Evolutionary conservation across 768 basidiomycete species (phyloP).

Genomic region (Tricholoma matsutake): DNA sequence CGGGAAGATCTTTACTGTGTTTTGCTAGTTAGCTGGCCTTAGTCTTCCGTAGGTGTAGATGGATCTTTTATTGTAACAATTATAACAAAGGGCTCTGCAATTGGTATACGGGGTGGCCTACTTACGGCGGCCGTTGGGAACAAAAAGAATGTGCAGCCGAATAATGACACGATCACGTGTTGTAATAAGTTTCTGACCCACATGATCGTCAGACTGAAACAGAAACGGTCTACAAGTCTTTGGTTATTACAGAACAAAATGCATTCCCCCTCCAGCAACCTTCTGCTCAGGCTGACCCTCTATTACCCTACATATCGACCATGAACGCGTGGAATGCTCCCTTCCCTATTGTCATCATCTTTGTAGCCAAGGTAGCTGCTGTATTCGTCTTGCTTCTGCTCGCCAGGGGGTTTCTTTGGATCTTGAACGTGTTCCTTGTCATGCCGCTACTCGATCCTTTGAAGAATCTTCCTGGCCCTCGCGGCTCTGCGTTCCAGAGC

Average conservation of each 20-base stretch:
- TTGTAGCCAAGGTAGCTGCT: constrained; percentile 23
- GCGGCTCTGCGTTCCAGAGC: constrained; percentile 37
- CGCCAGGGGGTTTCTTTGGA: constrained; percentile 35
- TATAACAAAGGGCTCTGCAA: no score
- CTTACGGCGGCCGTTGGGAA: no score
- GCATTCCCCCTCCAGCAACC: background rate
- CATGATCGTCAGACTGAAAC: background rate
- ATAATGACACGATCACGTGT: no score
- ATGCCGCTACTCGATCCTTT: constrained; percentile 48
- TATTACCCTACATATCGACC: background rate
- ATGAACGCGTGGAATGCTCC: background rate
- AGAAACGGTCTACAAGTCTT: no score
- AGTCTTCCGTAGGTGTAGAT: no score
- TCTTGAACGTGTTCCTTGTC: constrained; percentile 42
- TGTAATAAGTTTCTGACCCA: no score
- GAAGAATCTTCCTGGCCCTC: constrained; percentile 44
- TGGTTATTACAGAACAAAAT: background rate
- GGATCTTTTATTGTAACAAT: background rate
- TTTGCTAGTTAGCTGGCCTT: no score
- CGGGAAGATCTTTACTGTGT: no score
- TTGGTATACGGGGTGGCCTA: no score
- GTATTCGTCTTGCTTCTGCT: constrained; percentile 30
- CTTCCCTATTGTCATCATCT: no score
- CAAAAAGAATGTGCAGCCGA: no score
- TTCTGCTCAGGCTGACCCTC: no score